phyloP scores from a whole-genome alignment of 1,284 basidiomycete genomes.

The Ustilago tritici region DNA sequence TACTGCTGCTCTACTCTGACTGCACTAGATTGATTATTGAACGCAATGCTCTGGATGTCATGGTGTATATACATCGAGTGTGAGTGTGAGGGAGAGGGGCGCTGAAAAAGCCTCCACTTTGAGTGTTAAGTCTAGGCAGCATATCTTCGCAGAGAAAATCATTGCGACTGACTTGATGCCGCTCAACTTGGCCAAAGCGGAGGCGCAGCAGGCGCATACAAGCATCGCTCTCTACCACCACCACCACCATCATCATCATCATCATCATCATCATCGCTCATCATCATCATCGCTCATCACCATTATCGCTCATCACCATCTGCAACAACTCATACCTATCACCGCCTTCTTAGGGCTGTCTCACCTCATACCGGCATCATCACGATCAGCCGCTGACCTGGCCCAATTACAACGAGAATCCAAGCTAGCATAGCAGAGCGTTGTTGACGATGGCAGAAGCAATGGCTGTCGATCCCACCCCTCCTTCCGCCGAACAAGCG shows the following conservation, averaged over 20 bases:
- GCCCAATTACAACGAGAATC: not conserved
- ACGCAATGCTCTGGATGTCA: not conserved
- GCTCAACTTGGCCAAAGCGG: too few relatives aligned
- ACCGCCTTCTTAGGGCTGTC: too few relatives aligned
- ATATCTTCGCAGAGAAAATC: too few relatives aligned
- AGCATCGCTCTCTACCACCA: too few relatives aligned
- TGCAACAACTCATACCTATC: too few relatives aligned
- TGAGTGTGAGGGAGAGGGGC: not conserved
- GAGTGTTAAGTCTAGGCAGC: not conserved
- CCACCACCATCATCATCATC: too few relatives aligned
- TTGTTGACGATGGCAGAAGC: slow-evolving; percentile 17
- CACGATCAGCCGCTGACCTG: not conserved
- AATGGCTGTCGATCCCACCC: slow-evolving; percentile 22
- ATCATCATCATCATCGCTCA: too few relatives aligned
- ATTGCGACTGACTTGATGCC: too few relatives aligned
- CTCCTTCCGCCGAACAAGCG: not conserved
- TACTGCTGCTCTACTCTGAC: slow-evolving; percentile 22
- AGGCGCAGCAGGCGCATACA: too few relatives aligned
- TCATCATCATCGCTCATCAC: too few relatives aligned
- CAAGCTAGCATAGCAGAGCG: too few relatives aligned
- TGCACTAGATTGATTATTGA: not conserved
- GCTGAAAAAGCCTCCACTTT: not conserved
- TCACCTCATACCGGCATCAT: not conserved
- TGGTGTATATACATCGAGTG: not conserved
- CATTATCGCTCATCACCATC: too few relatives aligned